A percentile compares a stretch with the other conserved stretches of the same genome.
Evolutionary conservation across 2,329 filamentous ascomycete species (phyloP).

Genomic region (Sporothrix inflata): DNA sequence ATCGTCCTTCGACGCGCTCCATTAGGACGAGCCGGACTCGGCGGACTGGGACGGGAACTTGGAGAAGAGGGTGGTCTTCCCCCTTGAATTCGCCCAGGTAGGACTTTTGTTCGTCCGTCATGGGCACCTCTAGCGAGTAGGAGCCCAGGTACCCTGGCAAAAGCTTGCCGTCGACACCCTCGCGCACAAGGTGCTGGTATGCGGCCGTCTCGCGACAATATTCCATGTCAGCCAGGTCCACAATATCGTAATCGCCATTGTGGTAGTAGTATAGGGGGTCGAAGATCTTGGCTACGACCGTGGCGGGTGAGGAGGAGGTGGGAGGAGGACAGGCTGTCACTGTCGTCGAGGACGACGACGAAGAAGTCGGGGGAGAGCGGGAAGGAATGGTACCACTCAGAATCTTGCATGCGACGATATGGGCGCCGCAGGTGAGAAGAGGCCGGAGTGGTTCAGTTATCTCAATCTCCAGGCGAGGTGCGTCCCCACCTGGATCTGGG

Average conservation of each 20-base stretch:
- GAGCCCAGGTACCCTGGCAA: slow-evolving; percentile 32
- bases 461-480: slow-evolving; percentile 12
- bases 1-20: slow-evolving; percentile 23
- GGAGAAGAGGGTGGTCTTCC: slow-evolving; percentile 2
- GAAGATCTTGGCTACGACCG: slow-evolving; percentile 33
- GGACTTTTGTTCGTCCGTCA: slow-evolving; percentile 22
- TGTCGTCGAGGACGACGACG: not conserved
- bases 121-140: slow-evolving; percentile 28
- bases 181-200: slow-evolving; percentile 29
- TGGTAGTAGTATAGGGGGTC: slow-evolving; percentile 34
- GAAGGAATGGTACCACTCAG: not conserved
- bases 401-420: slow-evolving; percentile 30
- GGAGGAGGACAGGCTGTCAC: not conserved
- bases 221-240: slow-evolving; percentile 33
- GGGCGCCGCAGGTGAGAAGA: slow-evolving; percentile 19
- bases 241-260: slow-evolving; percentile 31
- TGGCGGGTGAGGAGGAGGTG: not conserved
- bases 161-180: slow-evolving; percentile 30
- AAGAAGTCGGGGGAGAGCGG: not conserved
- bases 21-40: slow-evolving; percentile 31
- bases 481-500: slow-evolving; percentile 17
- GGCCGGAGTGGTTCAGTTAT: slow-evolving; percentile 29
- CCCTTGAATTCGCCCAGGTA: slow-evolving; percentile 8
- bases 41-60: not conserved
- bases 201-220: slow-evolving; percentile 32